Conservation (phyloP, 208 protist genomes). For the Crithidia sp. region DNA sequence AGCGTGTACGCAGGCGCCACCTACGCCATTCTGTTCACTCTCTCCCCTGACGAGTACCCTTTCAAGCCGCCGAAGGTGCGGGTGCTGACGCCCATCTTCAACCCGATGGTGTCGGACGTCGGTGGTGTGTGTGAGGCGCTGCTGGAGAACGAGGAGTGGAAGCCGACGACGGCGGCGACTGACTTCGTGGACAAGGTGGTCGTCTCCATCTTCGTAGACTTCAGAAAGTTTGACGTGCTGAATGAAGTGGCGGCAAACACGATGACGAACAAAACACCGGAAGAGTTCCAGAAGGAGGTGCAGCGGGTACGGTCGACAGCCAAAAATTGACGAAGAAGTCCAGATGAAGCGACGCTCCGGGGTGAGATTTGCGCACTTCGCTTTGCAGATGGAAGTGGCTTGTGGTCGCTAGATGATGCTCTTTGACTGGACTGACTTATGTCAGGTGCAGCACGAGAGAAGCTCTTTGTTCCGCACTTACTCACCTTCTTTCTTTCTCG, state of each 20-base stretch:
- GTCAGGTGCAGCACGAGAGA: too few relatives aligned
- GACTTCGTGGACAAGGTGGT: constrained; percentile 47
- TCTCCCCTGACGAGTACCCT: constrained; percentile 59
- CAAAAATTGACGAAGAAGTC: background rate
- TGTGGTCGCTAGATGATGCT: too few relatives aligned
- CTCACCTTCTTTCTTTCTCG: too few relatives aligned
- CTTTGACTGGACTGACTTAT: too few relatives aligned
- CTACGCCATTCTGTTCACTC: constrained; percentile 54
- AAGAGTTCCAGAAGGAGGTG: constrained; percentile 41
- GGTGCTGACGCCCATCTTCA: constrained; percentile 64
- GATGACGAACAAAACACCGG: constrained; percentile 10
- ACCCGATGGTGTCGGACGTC: constrained; percentile 50
- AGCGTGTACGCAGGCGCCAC: constrained; percentile 55
- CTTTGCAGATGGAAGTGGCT: too few relatives aligned
- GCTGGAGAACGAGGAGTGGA: constrained; percentile 46
- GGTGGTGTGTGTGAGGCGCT: constrained; percentile 62
- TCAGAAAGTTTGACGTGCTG: constrained; percentile 32
- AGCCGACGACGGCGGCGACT: constrained; percentile 37
- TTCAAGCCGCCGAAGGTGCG: constrained; percentile 55
- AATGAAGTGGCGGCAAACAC: constrained; percentile 47
- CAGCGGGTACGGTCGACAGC: constrained; percentile 13
- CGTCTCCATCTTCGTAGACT: constrained; percentile 52
- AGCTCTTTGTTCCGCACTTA: too few relatives aligned
- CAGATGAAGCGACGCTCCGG: too few relatives aligned
- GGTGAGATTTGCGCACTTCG: too few relatives aligned